Base-by-base conservation (phyloP, 805 yeast genomes). In the Candida michaelii region DNA sequence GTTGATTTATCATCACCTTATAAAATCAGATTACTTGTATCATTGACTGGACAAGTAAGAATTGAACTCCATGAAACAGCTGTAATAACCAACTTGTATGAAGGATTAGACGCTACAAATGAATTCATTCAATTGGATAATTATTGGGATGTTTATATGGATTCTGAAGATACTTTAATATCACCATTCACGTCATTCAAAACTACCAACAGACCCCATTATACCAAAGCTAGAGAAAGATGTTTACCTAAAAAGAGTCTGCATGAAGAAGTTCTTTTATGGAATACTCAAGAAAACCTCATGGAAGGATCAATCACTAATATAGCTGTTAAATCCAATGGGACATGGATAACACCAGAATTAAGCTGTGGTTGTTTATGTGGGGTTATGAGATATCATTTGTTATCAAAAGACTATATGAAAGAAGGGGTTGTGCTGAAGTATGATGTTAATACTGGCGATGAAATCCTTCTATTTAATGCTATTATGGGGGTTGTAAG, bases 231-330 rank as follows among this genome's bases (percentile, higher is more conserved):
- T 0, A 65, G 97, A 44, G 60, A 59, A 1, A 65, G 88, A 33
- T 50, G 63, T 32, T 54, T 78, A 23, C 60, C 74, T 13, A 65
- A 67, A 1, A 48, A 48, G 8, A 57, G 63, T 0, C 70, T 77
- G 0, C 66, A 74, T 18, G 98, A 91, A 55, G 95, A 89, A 13
- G 69, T 91, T 3, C 52, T 91, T 2, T 74, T 77, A 52, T 47
- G 53, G 17, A 88, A 88, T 56, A 61, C 75, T 5, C 73, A 79
- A 1, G 72, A 72, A 6, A 77, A 79, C 44, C 56, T 89, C 12
- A 69, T 83, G 63, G 99, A 91, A 61, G 95, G 96, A 0, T 79
- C 93, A 2, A 82, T 89, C 13, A 81, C 93, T 11, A 88, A 85
- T 53, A 73, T 90, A 9, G 97, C 96, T 0, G 63, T 89, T 30